These are phyloP conservation scores for Deinandra increscens DNA, from an alignment of 129 eudicot genomes.

Conservation along the genomic window DNA sequence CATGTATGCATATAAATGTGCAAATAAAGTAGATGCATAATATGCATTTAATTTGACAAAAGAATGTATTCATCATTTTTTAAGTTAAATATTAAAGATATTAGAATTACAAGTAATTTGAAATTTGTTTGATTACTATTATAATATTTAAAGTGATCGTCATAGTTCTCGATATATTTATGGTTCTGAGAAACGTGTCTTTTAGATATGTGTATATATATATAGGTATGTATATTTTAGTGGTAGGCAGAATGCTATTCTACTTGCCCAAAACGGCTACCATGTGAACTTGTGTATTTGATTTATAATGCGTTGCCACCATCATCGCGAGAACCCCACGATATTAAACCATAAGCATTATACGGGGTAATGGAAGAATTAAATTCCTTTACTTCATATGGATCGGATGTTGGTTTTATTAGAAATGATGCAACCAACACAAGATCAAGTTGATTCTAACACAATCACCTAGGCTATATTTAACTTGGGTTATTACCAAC, in stretches of 20 bases:
- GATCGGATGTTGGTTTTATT: not conserved
- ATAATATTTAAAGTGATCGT: no score
- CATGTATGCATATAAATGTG: no score
- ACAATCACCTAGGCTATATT: not conserved
- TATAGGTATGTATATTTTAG: constrained; percentile 7
- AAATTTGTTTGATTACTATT: no score
- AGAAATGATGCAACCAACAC: not conserved
- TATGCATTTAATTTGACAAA: no score
- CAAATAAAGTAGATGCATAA: no score
- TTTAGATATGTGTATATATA: no score
- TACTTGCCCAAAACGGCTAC: constrained; percentile 15
- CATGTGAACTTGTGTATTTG: constrained; percentile 2
- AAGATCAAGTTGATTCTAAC: not conserved
- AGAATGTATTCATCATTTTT: no score
- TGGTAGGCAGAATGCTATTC: constrained; percentile 23
- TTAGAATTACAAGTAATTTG: no score
- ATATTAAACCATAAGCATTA: constrained; percentile 13
- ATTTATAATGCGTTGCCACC: constrained; percentile 17
- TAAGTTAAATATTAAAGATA: no score
- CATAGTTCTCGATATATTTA: no score
- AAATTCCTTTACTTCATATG: not conserved
- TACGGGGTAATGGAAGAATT: not conserved
- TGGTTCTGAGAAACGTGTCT: no score
- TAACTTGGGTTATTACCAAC: not conserved
- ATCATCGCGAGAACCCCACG: constrained; percentile 4